Percentiles rank a stretch among this genome's conserved stretches.
These are phyloP conservation scores for Corylus americana DNA, from an alignment of 306 rosid species.

Conservation along the genomic window DNA sequence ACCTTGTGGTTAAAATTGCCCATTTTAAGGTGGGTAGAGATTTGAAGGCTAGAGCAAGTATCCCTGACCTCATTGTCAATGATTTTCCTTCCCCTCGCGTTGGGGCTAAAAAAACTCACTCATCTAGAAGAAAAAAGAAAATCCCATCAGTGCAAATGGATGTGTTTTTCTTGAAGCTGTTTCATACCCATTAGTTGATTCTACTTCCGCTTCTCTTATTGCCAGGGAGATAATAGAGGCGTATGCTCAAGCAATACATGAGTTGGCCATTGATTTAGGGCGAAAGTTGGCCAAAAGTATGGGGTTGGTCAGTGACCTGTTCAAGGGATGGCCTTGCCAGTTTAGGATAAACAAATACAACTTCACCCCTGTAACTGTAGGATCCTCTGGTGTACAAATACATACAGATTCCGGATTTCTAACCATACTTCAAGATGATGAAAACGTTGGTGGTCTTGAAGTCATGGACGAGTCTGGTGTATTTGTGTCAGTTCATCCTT, in stretches of 20 bases:
- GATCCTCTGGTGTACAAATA: constrained; percentile 42
- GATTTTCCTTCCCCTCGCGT: no score
- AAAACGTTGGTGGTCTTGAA: constrained; percentile 65
- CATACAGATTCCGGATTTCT: constrained; percentile 62
- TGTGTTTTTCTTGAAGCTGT: no score
- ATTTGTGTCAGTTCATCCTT: constrained; percentile 45
- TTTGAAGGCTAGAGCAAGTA: no score
- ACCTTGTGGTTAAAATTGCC: no score
- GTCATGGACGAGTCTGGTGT: constrained; percentile 42
- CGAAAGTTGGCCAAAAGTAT: constrained; percentile 46
- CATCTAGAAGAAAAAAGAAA: no score
- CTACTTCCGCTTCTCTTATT: background rate
- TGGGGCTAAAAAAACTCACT: no score
- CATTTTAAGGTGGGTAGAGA: no score
- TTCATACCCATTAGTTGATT: no score
- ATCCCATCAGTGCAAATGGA: no score
- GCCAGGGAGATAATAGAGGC: constrained; percentile 26
- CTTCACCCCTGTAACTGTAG: constrained; percentile 49
- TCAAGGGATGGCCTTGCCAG: constrained; percentile 49
- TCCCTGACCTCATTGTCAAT: no score
- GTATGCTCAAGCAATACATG: constrained; percentile 47
- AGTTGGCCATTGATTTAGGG: constrained; percentile 35
- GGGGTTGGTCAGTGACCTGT: constrained; percentile 34
- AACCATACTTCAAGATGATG: constrained; percentile 71
- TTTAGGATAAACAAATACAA: constrained; percentile 65